Conservation (phyloP, 768 basidiomycete species). For the Naganishia kalamii region DNA sequence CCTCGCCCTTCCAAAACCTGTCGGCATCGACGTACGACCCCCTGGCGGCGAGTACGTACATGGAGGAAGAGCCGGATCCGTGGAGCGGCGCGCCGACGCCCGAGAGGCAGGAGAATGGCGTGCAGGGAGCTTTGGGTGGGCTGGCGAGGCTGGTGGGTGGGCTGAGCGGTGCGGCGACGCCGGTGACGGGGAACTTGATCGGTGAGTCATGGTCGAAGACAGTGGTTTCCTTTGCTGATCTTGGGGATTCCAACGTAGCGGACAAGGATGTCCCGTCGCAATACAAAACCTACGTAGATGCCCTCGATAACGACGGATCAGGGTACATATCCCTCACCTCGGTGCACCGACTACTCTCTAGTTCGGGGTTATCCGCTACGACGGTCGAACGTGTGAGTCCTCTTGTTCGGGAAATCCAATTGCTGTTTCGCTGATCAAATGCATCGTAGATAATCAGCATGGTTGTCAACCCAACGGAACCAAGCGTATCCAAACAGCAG, state of each 20-base stretch:
- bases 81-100: slow-evolving; percentile 45
- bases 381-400: slow-evolving; percentile 59
- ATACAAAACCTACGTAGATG: slow-evolving; percentile 66
- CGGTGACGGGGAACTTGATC: not conserved
- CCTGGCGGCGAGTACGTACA: slow-evolving; percentile 17
- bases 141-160: slow-evolving; percentile 29
- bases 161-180: not conserved
- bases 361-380: slow-evolving; percentile 70
- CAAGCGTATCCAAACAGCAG: slow-evolving; percentile 70
- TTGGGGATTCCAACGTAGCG: slow-evolving; percentile 36
- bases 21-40: slow-evolving; percentile 23
- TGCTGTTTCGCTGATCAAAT: no score
- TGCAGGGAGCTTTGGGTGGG: slow-evolving; percentile 22
- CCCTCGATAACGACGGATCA: slow-evolving; percentile 62
- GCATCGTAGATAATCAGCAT: slow-evolving; percentile 65
- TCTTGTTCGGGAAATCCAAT: not conserved
- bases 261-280: slow-evolving; percentile 72
- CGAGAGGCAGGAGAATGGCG: no score
- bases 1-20: slow-evolving; percentile 13
- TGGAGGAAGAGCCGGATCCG: slow-evolving; percentile 44
- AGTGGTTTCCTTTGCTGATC: no score
- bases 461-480: slow-evolving; percentile 66
- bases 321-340: slow-evolving; percentile 79
- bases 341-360: slow-evolving; percentile 69
- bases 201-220: not conserved